Percentiles rank a stretch among this genome's conserved stretches.
phyloP scores from a whole-genome alignment of 768 basidiomycete species.

The Mycena leptocephala region DNA sequence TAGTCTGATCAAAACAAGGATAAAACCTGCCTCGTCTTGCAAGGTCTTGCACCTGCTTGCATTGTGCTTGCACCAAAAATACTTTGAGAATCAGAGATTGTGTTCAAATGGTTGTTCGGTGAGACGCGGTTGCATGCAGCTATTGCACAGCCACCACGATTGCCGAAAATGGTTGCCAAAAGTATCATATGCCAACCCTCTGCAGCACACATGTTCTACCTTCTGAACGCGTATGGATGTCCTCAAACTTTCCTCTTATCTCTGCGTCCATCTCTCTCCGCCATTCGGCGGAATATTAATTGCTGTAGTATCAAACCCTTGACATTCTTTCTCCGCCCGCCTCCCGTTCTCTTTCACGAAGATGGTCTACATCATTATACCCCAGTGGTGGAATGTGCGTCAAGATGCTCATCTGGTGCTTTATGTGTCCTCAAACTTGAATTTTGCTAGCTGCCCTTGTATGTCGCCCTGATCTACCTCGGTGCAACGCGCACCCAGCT shows the following conservation, averaged over 20 bases:
- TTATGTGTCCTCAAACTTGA: not conserved
- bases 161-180: too few species aligned
- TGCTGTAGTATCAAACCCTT: too few species aligned
- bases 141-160: too few species aligned
- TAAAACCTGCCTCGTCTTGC: too few species aligned
- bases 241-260: not conserved
- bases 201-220: not conserved
- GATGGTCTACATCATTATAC: conserved; percentile 18
- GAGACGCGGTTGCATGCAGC: too few species aligned
- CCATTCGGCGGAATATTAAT: not conserved
- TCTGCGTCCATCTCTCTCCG: not conserved
- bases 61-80: too few species aligned
- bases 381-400: conserved; percentile 22
- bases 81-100: too few species aligned
- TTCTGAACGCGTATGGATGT: not conserved
- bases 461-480: conserved; percentile 29
- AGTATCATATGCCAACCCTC: not conserved
- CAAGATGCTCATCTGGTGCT: not conserved
- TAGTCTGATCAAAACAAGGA: too few species aligned
- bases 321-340: not conserved
- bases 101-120: not conserved
- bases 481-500: conserved; percentile 25
- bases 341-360: not conserved
- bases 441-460: conserved; percentile 25
- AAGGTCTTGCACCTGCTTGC: too few species aligned